These are phyloP conservation scores for Tuber calosporum DNA, from an alignment of 495 filamentous ascomycete species.

Conservation along the genomic window DNA sequence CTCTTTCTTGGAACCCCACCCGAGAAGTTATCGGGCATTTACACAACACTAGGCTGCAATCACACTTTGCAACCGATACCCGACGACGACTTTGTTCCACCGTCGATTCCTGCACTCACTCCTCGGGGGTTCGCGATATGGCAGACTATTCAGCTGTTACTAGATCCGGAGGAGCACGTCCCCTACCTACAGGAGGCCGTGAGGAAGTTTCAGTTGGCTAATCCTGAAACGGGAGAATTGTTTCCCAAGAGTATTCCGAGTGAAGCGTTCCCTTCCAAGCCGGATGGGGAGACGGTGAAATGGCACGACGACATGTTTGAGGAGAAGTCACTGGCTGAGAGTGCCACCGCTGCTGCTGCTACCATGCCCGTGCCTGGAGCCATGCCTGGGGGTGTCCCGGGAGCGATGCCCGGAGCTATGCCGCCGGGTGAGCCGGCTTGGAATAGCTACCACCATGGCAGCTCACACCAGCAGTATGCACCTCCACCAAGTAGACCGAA, in stretches of 20 bases:
- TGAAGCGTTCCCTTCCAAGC: conserved; percentile 63
- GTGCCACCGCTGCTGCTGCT: conserved; percentile 17
- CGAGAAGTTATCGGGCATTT: conserved; percentile 76
- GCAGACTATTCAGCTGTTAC: conserved; percentile 85
- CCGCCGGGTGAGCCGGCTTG: conserved; percentile 21
- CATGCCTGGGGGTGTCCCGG: no score
- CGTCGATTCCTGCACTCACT: conserved; percentile 74
- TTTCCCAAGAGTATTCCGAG: conserved; percentile 74
- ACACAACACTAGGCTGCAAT: conserved; percentile 82
- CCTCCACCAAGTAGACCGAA: conserved; percentile 15
- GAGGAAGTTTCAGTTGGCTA: conserved; percentile 61
- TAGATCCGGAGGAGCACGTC: conserved; percentile 82
- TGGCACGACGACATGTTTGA: conserved; percentile 64
- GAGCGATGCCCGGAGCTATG: conserved; percentile 12
- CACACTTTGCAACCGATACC: conserved; percentile 63
- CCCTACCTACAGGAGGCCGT: conserved; percentile 77
- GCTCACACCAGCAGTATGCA: conserved; percentile 14
- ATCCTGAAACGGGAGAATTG: conserved; percentile 60
- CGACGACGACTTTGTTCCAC: conserved; percentile 62
- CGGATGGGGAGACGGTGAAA: conserved; percentile 67
- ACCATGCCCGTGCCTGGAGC: conserved; percentile 21
- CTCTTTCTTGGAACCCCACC: conserved; percentile 75
- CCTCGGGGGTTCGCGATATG: conserved; percentile 79
- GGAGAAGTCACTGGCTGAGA: conserved; percentile 29
- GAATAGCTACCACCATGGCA: conserved; percentile 23